Evolutionary conservation across 2,329 filamentous ascomycete species (phyloP).

Genomic region (Epicoccum sorghinum): DNA sequence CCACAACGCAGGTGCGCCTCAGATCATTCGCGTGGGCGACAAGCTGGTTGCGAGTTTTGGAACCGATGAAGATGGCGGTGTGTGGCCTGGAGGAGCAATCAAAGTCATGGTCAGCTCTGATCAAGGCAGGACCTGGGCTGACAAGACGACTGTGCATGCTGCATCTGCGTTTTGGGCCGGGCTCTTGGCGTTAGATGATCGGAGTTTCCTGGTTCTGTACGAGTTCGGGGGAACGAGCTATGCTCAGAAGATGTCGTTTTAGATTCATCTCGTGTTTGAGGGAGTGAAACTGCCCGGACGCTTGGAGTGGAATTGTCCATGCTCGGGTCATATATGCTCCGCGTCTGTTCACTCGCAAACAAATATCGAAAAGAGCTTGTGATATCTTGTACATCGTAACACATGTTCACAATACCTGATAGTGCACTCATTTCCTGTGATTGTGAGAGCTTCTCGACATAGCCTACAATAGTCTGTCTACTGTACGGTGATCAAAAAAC

Average conservation of each 20-base stretch:
- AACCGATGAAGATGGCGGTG: constrained; percentile 52
- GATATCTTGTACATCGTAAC: no score
- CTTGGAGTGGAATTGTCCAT: no score
- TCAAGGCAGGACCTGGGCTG: constrained; percentile 34
- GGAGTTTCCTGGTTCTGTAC: constrained; percentile 35
- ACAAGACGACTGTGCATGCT: constrained; percentile 38
- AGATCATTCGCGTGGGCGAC: constrained; percentile 52
- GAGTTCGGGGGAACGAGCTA: constrained; percentile 30
- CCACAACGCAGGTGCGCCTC: constrained; percentile 51
- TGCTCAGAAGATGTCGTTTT: constrained; percentile 32
- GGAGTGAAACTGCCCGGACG: no score
- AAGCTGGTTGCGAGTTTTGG: constrained; percentile 54
- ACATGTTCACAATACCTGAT: no score
- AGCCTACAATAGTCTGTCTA: no score
- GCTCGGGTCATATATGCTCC: no score
- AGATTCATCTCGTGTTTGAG: no score
- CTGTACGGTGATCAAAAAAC: no score
- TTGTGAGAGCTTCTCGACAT: no score
- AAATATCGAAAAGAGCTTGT: no score
- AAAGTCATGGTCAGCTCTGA: constrained; percentile 38
- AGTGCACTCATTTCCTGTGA: no score
- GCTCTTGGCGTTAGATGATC: constrained; percentile 32
- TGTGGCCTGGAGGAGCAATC: constrained; percentile 22
- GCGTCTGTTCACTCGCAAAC: no score
- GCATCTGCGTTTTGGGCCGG: constrained; percentile 39